phyloP scores from a whole-genome alignment of 306 rosid species.

The Vachellia pachyceras region DNA sequence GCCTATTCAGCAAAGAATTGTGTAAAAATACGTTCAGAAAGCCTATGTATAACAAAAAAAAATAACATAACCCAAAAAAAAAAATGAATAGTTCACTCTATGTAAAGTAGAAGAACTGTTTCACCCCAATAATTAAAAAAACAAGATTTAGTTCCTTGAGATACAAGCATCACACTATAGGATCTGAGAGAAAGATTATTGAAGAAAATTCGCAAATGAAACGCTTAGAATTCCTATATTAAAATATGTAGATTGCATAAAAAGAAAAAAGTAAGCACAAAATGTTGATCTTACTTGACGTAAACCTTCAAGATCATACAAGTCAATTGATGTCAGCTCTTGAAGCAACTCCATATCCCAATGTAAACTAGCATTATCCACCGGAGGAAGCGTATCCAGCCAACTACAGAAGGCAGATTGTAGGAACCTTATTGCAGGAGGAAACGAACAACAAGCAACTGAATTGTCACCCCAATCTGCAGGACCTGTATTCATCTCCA shows the following conservation, averaged over 20 bases:
- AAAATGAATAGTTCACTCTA: neutral
- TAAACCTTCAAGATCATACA: slow-evolving; percentile 52
- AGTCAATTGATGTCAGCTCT: slow-evolving; percentile 60
- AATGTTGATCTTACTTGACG: slow-evolving; percentile 51
- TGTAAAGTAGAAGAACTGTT: neutral
- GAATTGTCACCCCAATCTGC: slow-evolving; percentile 39
- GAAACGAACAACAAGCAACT: slow-evolving; percentile 61
- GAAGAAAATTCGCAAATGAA: neutral
- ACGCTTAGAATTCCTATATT: neutral
- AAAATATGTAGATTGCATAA: neutral
- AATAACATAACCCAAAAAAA: neutral
- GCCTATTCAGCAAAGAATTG: slow-evolving; percentile 50
- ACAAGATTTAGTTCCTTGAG: neutral
- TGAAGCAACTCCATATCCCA: slow-evolving; percentile 73
- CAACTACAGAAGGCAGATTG: slow-evolving; percentile 57
- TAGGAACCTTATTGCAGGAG: slow-evolving; percentile 51
- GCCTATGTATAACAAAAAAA: neutral
- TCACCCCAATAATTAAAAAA: neutral
- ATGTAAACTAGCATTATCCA: slow-evolving; percentile 66
- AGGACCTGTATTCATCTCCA: slow-evolving; percentile 43
- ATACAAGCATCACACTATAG: neutral
- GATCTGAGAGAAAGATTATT: neutral
- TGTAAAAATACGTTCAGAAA: slow-evolving; percentile 23
- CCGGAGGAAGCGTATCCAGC: slow-evolving; percentile 64
- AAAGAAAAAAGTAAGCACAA: neutral